Conservation (phyloP, 148 eudicot genomes). For the Cornus controversa region DNA sequence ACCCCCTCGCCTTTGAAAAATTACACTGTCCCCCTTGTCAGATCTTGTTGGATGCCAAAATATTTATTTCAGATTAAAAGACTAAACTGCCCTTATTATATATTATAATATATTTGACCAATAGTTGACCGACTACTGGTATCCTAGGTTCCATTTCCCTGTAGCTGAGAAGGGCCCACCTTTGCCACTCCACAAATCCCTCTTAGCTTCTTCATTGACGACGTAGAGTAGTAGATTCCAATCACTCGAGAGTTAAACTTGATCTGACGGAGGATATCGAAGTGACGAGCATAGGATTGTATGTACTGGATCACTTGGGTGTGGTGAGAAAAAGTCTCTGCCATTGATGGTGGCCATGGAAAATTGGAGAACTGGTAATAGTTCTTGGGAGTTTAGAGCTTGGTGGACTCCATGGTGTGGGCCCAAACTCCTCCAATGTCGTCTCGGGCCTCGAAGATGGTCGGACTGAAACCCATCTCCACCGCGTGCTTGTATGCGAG, state of each 20-base stretch:
- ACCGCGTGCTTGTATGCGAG: conserved; percentile 30
- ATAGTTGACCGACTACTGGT: no score
- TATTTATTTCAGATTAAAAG: no score
- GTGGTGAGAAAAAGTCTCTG: conserved; percentile 16
- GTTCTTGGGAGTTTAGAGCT: conserved; percentile 30
- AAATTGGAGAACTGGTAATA: conserved; percentile 33
- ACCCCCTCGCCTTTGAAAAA: no score
- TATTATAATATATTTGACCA: no score
- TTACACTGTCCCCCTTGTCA: no score
- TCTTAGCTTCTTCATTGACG: conserved; percentile 1
- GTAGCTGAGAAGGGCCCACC: conserved; percentile 10
- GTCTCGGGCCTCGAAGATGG: conserved; percentile 23
- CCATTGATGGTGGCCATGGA: conserved; percentile 24
- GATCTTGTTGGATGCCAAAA: no score
- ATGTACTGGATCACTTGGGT: conserved; percentile 12
- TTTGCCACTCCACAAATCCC: conserved; percentile 14
- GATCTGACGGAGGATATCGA: conserved; percentile 14
- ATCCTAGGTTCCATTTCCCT: conserved; percentile 16
- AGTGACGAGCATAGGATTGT: conserved; percentile 12
- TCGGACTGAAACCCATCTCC: conserved; percentile 21
- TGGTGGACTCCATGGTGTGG: conserved; percentile 23
- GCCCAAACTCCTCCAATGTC: conserved; percentile 35
- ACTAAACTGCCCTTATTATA: no score
- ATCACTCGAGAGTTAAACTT: conserved; percentile 10
- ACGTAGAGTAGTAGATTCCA: neutral